phyloP scores from a whole-genome alignment of 345 rosid species.

The Hibiscus tridactylites region DNA sequence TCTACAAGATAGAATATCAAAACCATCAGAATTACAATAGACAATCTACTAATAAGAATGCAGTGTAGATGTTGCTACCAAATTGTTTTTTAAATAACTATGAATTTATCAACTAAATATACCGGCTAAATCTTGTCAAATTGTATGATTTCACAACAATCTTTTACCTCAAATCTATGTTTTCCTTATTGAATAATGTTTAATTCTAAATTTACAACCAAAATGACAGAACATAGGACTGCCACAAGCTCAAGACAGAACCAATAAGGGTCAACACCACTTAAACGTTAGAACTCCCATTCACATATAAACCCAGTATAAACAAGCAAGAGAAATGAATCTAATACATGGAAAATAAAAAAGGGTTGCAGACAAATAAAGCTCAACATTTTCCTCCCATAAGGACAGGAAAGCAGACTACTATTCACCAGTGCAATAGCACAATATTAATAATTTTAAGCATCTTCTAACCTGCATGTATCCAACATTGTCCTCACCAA shows the following conservation, averaged over 20 bases:
- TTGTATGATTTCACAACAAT: neutral
- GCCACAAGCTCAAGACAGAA: neutral
- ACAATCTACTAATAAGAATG: neutral
- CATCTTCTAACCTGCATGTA: conserved; percentile 78
- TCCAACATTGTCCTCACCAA: conserved; percentile 83
- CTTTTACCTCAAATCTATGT: neutral
- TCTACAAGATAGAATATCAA: neutral
- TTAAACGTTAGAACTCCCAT: neutral
- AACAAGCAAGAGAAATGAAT: neutral
- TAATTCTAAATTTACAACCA: neutral
- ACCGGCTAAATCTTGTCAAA: neutral
- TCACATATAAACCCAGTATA: neutral
- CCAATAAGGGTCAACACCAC: neutral
- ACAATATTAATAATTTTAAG: neutral
- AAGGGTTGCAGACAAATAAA: neutral
- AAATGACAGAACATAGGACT: neutral
- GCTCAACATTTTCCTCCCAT: neutral
- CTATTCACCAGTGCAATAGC: neutral
- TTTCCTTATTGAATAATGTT: neutral
- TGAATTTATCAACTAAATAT: neutral
- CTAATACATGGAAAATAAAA: neutral
- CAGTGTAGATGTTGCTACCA: neutral
- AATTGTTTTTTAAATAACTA: neutral
- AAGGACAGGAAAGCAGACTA: neutral
- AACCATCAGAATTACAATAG: neutral